Evolutionary conservation across 2,329 filamentous ascomycete genomes (phyloP).

Genomic region (Sporothrix dimorphospora): DNA sequence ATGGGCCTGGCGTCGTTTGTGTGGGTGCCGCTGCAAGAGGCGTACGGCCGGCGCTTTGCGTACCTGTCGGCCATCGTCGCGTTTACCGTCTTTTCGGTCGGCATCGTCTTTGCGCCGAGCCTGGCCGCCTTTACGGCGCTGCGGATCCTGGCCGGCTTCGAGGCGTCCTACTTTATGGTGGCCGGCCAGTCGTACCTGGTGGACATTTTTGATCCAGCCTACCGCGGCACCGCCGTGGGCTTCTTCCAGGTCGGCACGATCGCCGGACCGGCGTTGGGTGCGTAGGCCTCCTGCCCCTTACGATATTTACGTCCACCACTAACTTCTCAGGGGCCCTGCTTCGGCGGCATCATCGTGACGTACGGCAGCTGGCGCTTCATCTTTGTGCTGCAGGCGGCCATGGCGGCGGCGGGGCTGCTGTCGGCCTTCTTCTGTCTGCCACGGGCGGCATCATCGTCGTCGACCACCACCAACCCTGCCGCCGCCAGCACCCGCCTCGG

Average conservation of each 20-base stretch:
- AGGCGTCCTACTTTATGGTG: constrained; percentile 74
- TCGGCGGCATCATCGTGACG: constrained; percentile 77
- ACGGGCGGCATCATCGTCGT: constrained; percentile 3
- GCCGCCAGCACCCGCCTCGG: neutral
- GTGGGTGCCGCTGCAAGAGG: constrained; percentile 62
- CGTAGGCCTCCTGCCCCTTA: no score
- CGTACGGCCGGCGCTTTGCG: constrained; percentile 49
- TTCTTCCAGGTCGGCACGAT: constrained; percentile 75
- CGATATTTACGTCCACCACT: no score
- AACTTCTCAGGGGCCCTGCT: constrained; percentile 56
- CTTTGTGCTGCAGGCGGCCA: constrained; percentile 41
- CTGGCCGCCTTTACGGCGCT: constrained; percentile 74
- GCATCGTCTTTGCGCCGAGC: constrained; percentile 72
- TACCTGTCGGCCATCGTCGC: constrained; percentile 49
- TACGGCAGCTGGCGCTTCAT: constrained; percentile 69
- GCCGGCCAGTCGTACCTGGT: constrained; percentile 55
- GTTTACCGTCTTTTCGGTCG: constrained; percentile 69
- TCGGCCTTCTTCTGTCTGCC: constrained; percentile 38
- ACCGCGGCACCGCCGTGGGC: constrained; percentile 71
- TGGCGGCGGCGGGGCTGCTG: constrained; percentile 39
- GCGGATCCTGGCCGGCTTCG: constrained; percentile 72
- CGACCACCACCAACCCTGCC: constrained; percentile 17
- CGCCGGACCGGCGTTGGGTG: constrained; percentile 62
- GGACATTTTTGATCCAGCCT: constrained; percentile 64
- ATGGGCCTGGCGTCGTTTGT: constrained; percentile 62